These are phyloP conservation scores for Amoeboaphelidium protococcarum DNA, from an alignment of 371 early-diverging fungal species.

Conservation along the genomic window DNA sequence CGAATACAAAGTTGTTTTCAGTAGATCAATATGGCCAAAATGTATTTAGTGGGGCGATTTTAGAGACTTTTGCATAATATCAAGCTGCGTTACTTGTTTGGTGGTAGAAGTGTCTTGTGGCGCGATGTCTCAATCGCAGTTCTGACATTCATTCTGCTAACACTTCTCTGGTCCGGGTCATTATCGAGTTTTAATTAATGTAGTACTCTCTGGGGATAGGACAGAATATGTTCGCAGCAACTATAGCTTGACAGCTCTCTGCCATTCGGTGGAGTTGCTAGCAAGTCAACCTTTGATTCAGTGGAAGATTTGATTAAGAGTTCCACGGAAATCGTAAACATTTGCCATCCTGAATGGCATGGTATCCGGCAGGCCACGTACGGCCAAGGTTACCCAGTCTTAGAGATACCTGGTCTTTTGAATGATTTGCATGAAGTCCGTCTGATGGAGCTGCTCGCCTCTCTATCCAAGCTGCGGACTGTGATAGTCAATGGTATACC, in stretches of 20 bases:
- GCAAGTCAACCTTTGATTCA: background rate
- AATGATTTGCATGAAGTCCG: background rate
- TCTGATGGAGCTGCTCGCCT: background rate
- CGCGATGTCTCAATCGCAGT: too few species aligned
- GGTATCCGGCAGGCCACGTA: background rate
- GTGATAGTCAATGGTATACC: background rate
- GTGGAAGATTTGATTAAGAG: background rate
- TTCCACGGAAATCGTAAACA: background rate
- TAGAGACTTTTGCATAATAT: too few species aligned
- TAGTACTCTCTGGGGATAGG: too few species aligned
- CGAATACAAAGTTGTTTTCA: too few species aligned
- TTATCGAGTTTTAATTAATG: too few species aligned
- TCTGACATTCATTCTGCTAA: too few species aligned
- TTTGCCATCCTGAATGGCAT: background rate
- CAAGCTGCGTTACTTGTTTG: too few species aligned
- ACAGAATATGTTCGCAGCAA: background rate
- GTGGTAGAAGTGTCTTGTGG: too few species aligned
- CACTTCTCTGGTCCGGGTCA: too few species aligned
- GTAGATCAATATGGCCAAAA: too few species aligned
- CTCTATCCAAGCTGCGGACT: background rate
- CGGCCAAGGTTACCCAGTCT: background rate
- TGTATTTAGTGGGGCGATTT: too few species aligned
- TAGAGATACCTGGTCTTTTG: background rate
- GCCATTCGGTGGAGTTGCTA: background rate
- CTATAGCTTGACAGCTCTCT: background rate